phyloP scores from a whole-genome alignment of 2,329 filamentous ascomycete species.

The Fusarium sp. region DNA sequence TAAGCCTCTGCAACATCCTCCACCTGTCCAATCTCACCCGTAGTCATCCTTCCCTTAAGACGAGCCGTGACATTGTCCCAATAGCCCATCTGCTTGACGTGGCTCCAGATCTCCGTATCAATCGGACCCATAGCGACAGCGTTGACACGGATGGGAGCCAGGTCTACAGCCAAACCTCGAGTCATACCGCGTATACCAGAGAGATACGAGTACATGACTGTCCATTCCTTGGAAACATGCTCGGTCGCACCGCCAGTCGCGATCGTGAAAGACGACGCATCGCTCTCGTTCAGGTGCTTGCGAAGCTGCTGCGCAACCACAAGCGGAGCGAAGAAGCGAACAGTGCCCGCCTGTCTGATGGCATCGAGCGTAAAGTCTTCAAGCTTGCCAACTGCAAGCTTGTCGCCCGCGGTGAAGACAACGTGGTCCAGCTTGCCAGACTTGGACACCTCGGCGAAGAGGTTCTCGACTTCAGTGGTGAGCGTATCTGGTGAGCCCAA shows the following conservation, averaged over 20 bases:
- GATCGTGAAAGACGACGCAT: conserved; percentile 31
- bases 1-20: conserved; percentile 40
- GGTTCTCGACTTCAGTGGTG: conserved; percentile 23
- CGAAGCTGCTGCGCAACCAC: conserved; percentile 36
- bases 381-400: conserved; percentile 23
- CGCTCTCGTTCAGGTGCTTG: conserved; percentile 29
- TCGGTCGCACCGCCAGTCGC: conserved; percentile 30
- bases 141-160: conserved; percentile 36
- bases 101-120: conserved; percentile 35
- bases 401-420: conserved; percentile 36
- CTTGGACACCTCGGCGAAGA: conserved; percentile 28
- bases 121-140: conserved; percentile 29
- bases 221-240: conserved; percentile 33
- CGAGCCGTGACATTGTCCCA: conserved; percentile 29
- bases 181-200: conserved; percentile 32
- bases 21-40: conserved; percentile 22
- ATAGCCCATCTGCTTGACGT: conserved; percentile 29
- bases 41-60: conserved; percentile 31
- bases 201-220: conserved; percentile 27
- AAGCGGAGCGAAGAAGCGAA: conserved; percentile 35
- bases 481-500: conserved; percentile 23
- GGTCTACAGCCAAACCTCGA: conserved; percentile 33
- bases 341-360: conserved; percentile 32
- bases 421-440: conserved; percentile 35
- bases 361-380: conserved; percentile 23